Conservation (phyloP, 1,284 basidiomycete species). For the Cryptococcus hybrid region DNA sequence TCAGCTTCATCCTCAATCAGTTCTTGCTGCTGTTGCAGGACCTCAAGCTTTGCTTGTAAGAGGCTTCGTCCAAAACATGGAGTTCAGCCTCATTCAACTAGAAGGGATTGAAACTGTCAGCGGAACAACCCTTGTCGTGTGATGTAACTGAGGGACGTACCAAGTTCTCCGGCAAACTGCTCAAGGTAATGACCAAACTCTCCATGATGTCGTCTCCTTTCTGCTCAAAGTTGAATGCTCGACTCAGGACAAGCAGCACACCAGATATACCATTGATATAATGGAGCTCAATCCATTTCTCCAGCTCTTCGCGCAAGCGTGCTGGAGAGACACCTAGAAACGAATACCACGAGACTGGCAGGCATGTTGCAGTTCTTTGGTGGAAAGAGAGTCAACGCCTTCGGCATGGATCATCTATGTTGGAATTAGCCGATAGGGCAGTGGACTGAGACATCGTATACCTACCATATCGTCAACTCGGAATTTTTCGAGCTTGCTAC, state of each 20-base stretch:
- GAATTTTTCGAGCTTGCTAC: conserved; percentile 76
- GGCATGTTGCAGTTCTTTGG: conserved; percentile 84
- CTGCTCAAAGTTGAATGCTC: conserved; percentile 93
- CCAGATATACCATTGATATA: conserved; percentile 82
- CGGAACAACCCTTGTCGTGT: conserved; percentile 4
- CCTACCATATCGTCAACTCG: conserved; percentile 78
- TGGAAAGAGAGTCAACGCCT: conserved; percentile 86
- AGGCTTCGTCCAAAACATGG: conserved; percentile 88
- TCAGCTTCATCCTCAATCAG: conserved; percentile 99
- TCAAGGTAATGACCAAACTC: conserved; percentile 85
- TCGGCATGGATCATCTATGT: conserved; percentile 78
- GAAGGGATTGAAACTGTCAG: background rate
- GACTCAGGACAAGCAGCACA: conserved; percentile 85
- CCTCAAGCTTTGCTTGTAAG: conserved; percentile 97
- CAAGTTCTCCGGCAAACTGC: conserved; percentile 90
- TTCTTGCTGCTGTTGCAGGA: conserved; percentile 97
- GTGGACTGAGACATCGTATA: background rate
- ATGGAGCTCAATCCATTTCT: conserved; percentile 93
- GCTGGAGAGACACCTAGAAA: conserved; percentile 81
- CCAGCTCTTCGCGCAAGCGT: conserved; percentile 79
- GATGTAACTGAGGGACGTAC: conserved; percentile 53
- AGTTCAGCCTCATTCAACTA: conserved; percentile 96
- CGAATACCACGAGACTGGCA: conserved; percentile 94
- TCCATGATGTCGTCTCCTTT: conserved; percentile 77
- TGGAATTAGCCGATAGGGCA: background rate